Base-by-base conservation (phyloP, 345 rosid genomes). In the Geranium rotundifolium region DNA sequence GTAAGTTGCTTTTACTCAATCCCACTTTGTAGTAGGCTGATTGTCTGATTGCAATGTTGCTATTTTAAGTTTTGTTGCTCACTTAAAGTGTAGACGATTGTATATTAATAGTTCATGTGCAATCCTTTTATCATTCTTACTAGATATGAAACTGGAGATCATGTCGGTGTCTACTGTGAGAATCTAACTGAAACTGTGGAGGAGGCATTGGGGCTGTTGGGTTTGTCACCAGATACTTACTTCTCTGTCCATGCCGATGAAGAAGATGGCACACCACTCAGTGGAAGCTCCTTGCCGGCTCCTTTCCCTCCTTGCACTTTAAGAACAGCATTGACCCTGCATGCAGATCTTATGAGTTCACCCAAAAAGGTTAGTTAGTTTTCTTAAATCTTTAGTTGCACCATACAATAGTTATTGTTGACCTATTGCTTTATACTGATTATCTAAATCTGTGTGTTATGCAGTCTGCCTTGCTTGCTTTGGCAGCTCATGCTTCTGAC, bases 401-500 rank as follows among this genome's bases (percentile, higher is more conserved):
- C 27, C 2, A 2, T 23, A 41, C 62, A 59, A 19, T 61, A 41
- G 23, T 60, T 66, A 27, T 57, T 8, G 17, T 19, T 70, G 29
- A 7, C 4, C 14, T 54, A 46, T 69, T 49, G 30, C 57, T 17
- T 27, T 62, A 18, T 62, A 65, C 49, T 37, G 12, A 46, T 63
- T 68, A 12, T 41, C 49, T 58, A 5, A 34, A 65, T 56, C 20
- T 66, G 19, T 37, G 54, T 37, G 52, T 17, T 67, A 67, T 58
- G 65, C 81, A 91, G 98, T 77, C 98, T 72, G 92, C 95, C 59
- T 68, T 91, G 80, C 63, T 85, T 72, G 96, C 98, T 54, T 76
- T 91, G 82, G 89, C 93, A 61, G 95, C 95, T 64, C 89, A 85
- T 81, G 95, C 96, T 59, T 77, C 84, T 66, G 96, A 91, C 72